Base-by-base conservation (phyloP, 805 yeast genomes). In the Lipomyces starkeyi region DNA sequence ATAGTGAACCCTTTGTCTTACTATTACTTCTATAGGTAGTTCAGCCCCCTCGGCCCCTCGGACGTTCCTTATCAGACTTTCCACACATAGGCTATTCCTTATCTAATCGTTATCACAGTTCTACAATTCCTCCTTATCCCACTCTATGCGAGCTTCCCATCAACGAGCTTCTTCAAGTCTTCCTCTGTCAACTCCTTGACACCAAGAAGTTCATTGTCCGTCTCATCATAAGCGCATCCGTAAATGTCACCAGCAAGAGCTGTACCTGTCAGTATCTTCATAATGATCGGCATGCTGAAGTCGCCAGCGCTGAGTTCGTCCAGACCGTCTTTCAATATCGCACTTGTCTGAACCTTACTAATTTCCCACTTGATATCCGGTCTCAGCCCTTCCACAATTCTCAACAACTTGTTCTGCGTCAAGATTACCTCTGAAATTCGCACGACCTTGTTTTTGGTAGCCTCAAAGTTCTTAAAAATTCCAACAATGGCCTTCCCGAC, bases 221-320 rank as follows among this genome's bases (percentile, higher is more conserved):
- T 37, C n/a, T 37, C 47, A 37, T 37, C n/a, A 37, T 37, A 37
- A 14, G 47, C 47, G 47, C 3, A 7, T n/a, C 47, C 47, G 47
- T 37, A 37, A 37, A 37, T 37, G 47, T 37, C 47, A 37, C 47
- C 47, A 37, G 47, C 47, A 14, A 37, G 7, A 6, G 47, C 47
- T 37, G 47, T 37, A 37, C 47, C 47, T 13, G 14, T 3, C 47
- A 37, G 47, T 37, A 37, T 37, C 47, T 37, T 37, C 47, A 37
- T 37, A 37, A 37, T 37, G 47, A 37, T n/a, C 47, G 47, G 47
- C 47, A 37, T 37, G 47, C 47, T 37, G 47, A 37, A 37, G 47
- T 37, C 47, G 14, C 47, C 47, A 37, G 47, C 47, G 47, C 47
- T 37, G 47, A 37, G n/a, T 37, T 3, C 47, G 47, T 37, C 47